Percentiles rank a stretch among this genome's conserved stretches.
Evolutionary conservation across 257 asterid genomes (phyloP).

Genomic region (Handroanthus guayacan): DNA sequence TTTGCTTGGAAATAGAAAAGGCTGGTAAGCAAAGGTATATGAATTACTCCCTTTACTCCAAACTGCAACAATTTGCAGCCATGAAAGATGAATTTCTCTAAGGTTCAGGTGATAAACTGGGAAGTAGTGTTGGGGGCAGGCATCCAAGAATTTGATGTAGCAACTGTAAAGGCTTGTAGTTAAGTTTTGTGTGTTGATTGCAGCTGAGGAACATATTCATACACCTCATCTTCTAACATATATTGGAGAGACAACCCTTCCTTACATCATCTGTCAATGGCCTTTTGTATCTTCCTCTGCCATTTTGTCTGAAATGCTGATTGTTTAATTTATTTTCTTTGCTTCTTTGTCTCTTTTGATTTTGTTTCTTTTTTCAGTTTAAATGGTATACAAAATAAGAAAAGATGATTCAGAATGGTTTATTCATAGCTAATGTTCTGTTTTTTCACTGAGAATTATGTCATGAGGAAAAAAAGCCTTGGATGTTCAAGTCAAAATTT

Average conservation of each 20-base stretch:
- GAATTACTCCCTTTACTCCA: not conserved
- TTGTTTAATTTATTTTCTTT: not conserved
- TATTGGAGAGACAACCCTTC: constrained; percentile 34
- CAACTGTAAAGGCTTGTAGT: constrained; percentile 51
- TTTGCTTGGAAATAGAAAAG: not conserved
- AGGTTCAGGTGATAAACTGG: constrained; percentile 14
- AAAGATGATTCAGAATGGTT: no score
- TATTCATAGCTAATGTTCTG: no score
- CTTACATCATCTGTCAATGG: constrained; percentile 16
- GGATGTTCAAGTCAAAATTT: no score
- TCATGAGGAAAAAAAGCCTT: no score
- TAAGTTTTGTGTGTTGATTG: constrained; percentile 34
- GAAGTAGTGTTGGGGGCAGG: constrained; percentile 4
- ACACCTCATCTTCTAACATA: constrained; percentile 34
- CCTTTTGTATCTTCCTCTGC: constrained; percentile 32
- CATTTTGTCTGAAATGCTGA: not conserved
- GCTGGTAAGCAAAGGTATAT: constrained; percentile 1
- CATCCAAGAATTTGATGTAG: constrained; percentile 23
- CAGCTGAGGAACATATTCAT: constrained; percentile 26
- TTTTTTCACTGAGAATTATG: no score
- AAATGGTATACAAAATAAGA: no score
- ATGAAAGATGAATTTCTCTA: constrained; percentile 7
- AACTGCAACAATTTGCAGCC: constrained; percentile 11
- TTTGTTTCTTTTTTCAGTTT: not conserved
- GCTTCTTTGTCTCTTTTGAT: not conserved